Evolutionary conservation across 192 early-diverging fungal species (phyloP), one percentile per base, ranked within the genome.

Genomic region (Coemansia sp.): DNA sequence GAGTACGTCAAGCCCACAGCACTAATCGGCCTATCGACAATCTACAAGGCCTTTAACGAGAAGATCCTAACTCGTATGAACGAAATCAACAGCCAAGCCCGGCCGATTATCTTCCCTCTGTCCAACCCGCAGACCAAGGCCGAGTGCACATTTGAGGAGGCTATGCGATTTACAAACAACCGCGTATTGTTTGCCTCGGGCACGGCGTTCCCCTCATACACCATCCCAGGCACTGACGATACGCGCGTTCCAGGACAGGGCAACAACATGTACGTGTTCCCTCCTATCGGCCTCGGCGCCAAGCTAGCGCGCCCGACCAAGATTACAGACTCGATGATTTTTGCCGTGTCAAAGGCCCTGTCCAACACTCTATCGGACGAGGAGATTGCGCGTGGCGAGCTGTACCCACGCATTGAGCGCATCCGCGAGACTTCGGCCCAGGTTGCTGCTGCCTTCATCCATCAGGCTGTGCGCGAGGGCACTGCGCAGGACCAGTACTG

Each of bases 251-350:
- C 94, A 7, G 93, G 90, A 17, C 93, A 96, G 82, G 95, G 92
- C 68, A 95, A 96, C 86, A 96, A 96, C 86, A 94, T 92, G 90
- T 98, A 95, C 78, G 93, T 97, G 64, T 98, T 97, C 89, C 96
- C 96, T 50, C 94, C 94, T 58, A 88, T 98, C 37, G 96, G 96
- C 38, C 85, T 96, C 32, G 96, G 96, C 53, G 84, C 91, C 50
- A 87, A 89, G 66, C 77, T 97, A 31, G 88, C 92, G 45, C 86
- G 88, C 68, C 84, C 94, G 23, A 71, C 60, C 19, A 62, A 59
- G 31, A 91, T 97, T 67, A 90, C 93, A 36, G 91, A 95, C 74
- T 76, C 76, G 66, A 87, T 97, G 89, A 89, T 98, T 55, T 93
- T 91, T 72, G 84, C 87, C 36, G 87, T 92, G 36, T 89, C 97